These are phyloP conservation scores for Desmodesmus armatus DNA, from an alignment of 139 green algal species.

Conservation along the genomic window DNA sequence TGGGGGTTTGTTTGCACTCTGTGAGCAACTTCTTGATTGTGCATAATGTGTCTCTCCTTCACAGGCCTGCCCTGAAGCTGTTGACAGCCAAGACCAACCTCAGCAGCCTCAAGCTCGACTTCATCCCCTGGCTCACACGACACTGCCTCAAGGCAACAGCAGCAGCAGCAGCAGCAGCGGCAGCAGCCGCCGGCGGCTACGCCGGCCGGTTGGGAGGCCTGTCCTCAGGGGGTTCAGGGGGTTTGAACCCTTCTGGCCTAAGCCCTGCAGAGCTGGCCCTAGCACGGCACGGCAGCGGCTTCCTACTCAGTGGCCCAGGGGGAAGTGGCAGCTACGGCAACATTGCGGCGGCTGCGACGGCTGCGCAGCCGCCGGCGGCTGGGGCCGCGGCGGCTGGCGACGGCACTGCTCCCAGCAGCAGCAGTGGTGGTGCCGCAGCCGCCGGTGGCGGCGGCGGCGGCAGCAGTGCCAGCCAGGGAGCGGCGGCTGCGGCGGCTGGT, in stretches of 20 bases:
- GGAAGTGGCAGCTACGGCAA: slow-evolving; percentile 3
- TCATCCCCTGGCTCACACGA: slow-evolving; percentile 44
- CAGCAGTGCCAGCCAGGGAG: no score
- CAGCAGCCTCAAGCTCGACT: slow-evolving; percentile 49
- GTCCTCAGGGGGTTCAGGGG: no score
- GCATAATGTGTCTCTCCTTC: background rate
- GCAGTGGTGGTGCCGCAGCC: no score
- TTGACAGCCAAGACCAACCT: slow-evolving; percentile 21
- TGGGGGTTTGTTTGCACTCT: no score
- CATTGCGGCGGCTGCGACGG: no score
- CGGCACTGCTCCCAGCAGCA: no score
- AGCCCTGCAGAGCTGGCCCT: background rate
- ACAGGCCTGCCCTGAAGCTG: slow-evolving; percentile 34
- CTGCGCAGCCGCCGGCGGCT: background rate
- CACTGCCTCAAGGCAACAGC: slow-evolving; percentile 23
- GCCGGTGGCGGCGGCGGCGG: no score
- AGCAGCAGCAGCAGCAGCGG: background rate
- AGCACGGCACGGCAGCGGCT: background rate
- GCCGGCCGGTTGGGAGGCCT: no score
- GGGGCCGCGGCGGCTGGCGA: no score
- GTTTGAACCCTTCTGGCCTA: no score
- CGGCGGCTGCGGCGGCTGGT: no score
- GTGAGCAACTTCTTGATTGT: background rate
- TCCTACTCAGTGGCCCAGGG: background rate
- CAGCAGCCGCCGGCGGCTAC: background rate